Evolutionary conservation across 345 rosid species (phyloP).

Genomic region (Euphorbia tirucalli): DNA sequence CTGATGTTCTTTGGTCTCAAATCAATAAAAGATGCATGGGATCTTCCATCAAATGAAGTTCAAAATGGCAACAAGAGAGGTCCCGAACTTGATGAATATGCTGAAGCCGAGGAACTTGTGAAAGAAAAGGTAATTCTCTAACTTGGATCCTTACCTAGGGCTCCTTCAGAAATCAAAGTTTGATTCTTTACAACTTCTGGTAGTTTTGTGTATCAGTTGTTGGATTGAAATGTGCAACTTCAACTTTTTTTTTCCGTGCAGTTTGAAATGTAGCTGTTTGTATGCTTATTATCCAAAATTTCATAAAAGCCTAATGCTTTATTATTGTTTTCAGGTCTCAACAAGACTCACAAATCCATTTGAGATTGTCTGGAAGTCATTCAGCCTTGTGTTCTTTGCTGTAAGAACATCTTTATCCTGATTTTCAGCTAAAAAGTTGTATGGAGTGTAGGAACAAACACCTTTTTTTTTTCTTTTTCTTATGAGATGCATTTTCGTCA

Average conservation of each 20-base stretch:
- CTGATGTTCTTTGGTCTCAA: constrained; percentile 91
- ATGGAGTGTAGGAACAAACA: not conserved
- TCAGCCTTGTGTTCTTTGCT: constrained; percentile 94
- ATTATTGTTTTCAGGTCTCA: constrained; percentile 51
- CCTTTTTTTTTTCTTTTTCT: too few relatives aligned
- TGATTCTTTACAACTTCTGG: not conserved
- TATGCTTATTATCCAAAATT: not conserved
- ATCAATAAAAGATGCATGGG: constrained; percentile 97
- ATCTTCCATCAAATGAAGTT: constrained; percentile 55
- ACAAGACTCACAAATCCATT: constrained; percentile 80
- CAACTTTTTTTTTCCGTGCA: not conserved
- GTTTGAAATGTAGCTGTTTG: constrained; percentile 2
- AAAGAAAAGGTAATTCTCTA: constrained; percentile 61
- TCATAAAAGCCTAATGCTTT: not conserved
- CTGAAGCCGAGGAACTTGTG: constrained; percentile 92
- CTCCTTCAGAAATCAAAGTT: constrained; percentile 4
- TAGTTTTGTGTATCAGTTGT: not conserved
- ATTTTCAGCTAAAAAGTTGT: not conserved
- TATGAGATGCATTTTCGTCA: not conserved
- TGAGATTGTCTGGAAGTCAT: constrained; percentile 88
- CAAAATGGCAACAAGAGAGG: constrained; percentile 53
- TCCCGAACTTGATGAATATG: constrained; percentile 73
- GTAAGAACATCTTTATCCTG: constrained; percentile 47
- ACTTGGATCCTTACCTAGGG: not conserved
- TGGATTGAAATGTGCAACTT: not conserved